Percentiles rank a stretch among this genome's conserved stretches.
These are phyloP conservation scores for Stropharia rugosoannulata DNA, from an alignment of 768 basidiomycete genomes.

Conservation along the genomic window DNA sequence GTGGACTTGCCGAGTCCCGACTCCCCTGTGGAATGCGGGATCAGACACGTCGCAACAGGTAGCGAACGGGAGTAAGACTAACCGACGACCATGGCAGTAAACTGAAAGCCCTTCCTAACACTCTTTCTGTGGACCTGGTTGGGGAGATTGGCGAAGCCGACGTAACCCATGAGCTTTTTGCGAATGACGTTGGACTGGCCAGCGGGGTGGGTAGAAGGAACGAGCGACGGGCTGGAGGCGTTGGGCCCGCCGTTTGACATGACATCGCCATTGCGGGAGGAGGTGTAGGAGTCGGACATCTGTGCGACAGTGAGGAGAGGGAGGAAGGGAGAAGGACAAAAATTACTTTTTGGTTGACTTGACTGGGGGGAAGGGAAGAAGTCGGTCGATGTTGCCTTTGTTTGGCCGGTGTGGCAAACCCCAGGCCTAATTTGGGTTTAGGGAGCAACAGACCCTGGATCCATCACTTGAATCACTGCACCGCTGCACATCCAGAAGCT, in stretches of 20 bases:
- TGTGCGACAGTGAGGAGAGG: conserved; percentile 31
- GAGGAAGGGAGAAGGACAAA: conserved; percentile 31
- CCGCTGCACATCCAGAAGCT: neutral
- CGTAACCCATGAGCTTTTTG: conserved; percentile 95
- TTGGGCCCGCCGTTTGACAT: conserved; percentile 60
- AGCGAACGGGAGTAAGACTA: conserved; percentile 34
- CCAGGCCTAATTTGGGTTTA: conserved; percentile 45
- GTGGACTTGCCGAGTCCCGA: conserved; percentile 99
- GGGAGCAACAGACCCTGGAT: conserved; percentile 44
- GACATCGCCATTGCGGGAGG: conserved; percentile 64
- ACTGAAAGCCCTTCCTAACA: conserved; percentile 97
- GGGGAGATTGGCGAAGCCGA: conserved; percentile 96
- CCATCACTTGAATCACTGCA: conserved; percentile 14
- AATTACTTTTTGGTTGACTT: conserved; percentile 53
- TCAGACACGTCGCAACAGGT: conserved; percentile 23
- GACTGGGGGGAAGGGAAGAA: conserved; percentile 53
- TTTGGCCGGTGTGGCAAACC: conserved; percentile 43
- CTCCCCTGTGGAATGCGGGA: conserved; percentile 60
- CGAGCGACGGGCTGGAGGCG: conserved; percentile 63
- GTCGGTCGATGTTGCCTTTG: conserved; percentile 46
- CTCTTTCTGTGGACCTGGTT: conserved; percentile 99
- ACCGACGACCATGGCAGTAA: conserved; percentile 99
- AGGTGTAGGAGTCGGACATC: conserved; percentile 79
- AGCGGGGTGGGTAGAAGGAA: conserved; percentile 32
- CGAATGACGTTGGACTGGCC: conserved; percentile 54